Percentiles rank a stretch among this genome's conserved stretches.
Conservation (phyloP, 768 basidiomycete species). For the Lactarius tabidus region DNA sequence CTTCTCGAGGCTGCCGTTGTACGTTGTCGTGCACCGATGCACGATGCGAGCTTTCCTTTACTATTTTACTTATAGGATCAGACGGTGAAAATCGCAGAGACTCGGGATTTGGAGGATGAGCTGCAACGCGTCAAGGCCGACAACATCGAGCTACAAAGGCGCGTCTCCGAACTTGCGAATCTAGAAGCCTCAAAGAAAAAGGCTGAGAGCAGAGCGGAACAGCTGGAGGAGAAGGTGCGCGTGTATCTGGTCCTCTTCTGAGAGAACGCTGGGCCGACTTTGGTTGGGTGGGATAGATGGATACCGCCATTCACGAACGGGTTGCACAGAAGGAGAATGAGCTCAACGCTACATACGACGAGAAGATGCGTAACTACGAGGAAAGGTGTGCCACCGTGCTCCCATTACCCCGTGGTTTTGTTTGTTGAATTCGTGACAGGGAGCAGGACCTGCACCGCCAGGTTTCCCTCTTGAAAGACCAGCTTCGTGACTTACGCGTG, state of each 20-base stretch:
- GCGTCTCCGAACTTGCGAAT: conserved; percentile 56
- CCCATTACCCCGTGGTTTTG: neutral
- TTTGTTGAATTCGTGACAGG: conserved; percentile 39
- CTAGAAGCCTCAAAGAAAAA: conserved; percentile 74
- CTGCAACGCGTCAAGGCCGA: conserved; percentile 72
- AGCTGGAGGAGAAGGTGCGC: conserved; percentile 76
- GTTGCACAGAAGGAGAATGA: conserved; percentile 94
- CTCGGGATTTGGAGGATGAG: conserved; percentile 69
- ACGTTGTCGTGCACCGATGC: conserved; percentile 26
- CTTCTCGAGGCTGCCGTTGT: conserved; percentile 92
- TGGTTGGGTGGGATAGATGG: conserved; percentile 65
- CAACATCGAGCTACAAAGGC: conserved; percentile 73
- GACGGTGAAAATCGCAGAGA: conserved; percentile 85
- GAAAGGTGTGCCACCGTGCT: conserved; percentile 60
- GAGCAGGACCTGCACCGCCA: conserved; percentile 95
- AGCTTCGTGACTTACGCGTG: conserved; percentile 83
- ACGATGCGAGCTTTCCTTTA: neutral
- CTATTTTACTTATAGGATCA: conserved; percentile 61
- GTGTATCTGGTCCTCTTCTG: neutral
- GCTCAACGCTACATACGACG: conserved; percentile 94
- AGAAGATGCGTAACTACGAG: conserved; percentile 92
- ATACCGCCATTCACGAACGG: conserved; percentile 84
- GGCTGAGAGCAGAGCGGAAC: conserved; percentile 65
- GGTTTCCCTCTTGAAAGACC: conserved; percentile 78
- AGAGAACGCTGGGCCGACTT: neutral